These are phyloP conservation scores for Diplodia intermedia DNA, from an alignment of 2,329 filamentous ascomycete species.

Conservation along the genomic window DNA sequence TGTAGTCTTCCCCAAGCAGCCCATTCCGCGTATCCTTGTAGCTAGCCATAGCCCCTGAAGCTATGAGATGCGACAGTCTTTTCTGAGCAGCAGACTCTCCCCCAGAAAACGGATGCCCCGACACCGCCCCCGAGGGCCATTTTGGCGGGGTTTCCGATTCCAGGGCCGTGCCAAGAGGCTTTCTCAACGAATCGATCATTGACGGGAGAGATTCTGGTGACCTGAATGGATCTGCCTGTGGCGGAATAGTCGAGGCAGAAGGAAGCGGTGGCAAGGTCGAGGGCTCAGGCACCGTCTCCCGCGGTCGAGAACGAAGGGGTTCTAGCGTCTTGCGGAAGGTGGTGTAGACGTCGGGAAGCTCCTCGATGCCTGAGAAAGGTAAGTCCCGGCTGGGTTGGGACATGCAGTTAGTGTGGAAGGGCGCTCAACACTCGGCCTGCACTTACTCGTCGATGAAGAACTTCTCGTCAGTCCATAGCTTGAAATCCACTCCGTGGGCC, in stretches of 20 bases:
- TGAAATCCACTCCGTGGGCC: conserved; percentile 64
- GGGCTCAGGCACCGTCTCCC: conserved; percentile 63
- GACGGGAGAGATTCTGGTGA: conserved; percentile 64
- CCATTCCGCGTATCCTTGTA: conserved; percentile 78
- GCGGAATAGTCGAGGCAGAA: conserved; percentile 57
- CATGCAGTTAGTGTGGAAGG: neutral
- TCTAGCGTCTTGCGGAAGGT: conserved; percentile 76
- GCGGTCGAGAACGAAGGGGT: conserved; percentile 70
- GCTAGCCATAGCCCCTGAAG: conserved; percentile 63
- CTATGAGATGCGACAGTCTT: conserved; percentile 67
- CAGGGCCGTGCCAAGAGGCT: conserved; percentile 60
- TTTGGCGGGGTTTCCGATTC: conserved; percentile 60
- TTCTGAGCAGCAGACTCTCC: conserved; percentile 68
- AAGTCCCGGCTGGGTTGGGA: conserved; percentile 66
- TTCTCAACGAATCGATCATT: conserved; percentile 51
- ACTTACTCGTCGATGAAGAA: conserved; percentile 81
- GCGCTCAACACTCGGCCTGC: neutral
- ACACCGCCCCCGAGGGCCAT: conserved; percentile 61
- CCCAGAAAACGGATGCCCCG: conserved; percentile 71
- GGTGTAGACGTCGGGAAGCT: conserved; percentile 78
- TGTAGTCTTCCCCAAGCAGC: conserved; percentile 72
- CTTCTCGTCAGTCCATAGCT: conserved; percentile 75
- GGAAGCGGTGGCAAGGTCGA: conserved; percentile 65
- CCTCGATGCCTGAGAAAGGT: conserved; percentile 61
- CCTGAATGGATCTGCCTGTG: conserved; percentile 67